phyloP scores from a whole-genome alignment of 768 basidiomycete species.

The Leccinellum rugosiceps region DNA sequence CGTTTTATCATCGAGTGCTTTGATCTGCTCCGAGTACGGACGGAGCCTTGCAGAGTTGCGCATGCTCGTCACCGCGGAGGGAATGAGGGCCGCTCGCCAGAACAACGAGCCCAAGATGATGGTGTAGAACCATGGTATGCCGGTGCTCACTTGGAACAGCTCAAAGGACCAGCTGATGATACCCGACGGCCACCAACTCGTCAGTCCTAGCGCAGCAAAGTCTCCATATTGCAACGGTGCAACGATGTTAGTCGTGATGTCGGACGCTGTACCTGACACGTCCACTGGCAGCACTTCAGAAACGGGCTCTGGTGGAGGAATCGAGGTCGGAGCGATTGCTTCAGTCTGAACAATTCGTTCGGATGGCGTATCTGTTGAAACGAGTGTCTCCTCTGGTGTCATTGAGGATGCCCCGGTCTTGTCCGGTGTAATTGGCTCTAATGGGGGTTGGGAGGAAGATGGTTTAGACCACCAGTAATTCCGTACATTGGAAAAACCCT shows the following conservation, averaged over 20 bases:
- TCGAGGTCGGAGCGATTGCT: not conserved
- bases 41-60: slow-evolving; percentile 48
- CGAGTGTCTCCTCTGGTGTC: not conserved
- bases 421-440: slow-evolving; percentile 4
- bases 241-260: slow-evolving; percentile 25
- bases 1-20: slow-evolving; percentile 46
- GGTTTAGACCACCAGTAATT: slow-evolving; percentile 35
- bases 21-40: slow-evolving; percentile 45
- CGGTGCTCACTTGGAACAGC: slow-evolving; percentile 61
- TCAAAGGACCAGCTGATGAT: slow-evolving; percentile 63
- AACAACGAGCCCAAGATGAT: slow-evolving; percentile 63
- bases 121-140: slow-evolving; percentile 82
- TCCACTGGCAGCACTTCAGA: slow-evolving; percentile 8
- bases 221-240: slow-evolving; percentile 68
- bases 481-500: slow-evolving; percentile 16
- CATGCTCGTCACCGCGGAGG: slow-evolving; percentile 54
- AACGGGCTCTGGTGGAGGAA: slow-evolving; percentile 4
- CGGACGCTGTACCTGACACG: slow-evolving; percentile 4
- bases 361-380: not conserved
- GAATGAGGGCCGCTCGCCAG: slow-evolving; percentile 60
- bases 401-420: not conserved
- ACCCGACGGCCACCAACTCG: slow-evolving; percentile 66
- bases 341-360: not conserved
- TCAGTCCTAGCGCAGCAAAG: slow-evolving; percentile 63
- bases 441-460: not conserved